Evolutionary conservation across 2,329 filamentous ascomycete species (phyloP).

Genomic region (Aspergillus terreus): DNA sequence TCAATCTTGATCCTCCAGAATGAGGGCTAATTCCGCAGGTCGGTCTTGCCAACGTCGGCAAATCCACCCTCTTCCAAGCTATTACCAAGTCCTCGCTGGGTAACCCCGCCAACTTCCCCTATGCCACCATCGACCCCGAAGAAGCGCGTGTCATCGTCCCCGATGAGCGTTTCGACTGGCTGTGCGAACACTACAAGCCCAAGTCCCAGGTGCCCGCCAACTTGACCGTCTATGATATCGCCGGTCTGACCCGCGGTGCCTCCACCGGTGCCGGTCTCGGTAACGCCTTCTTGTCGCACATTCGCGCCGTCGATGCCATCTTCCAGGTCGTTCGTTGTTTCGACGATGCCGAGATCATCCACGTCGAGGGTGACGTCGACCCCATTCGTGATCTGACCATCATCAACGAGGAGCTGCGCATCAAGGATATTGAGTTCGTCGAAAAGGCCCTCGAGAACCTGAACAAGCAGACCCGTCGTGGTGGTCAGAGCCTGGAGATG

Average conservation of each 20-base stretch:
- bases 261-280: conserved; percentile 97
- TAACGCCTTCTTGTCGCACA: conserved; percentile 97
- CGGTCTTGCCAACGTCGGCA: conserved; percentile 97
- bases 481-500: conserved; percentile 93
- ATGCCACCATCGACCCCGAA: conserved; percentile 98
- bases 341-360: conserved; percentile 98
- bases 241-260: conserved; percentile 89
- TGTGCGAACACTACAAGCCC: conserved; percentile 93
- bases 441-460: conserved; percentile 91
- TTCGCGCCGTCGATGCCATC: conserved; percentile 95
- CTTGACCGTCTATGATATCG: conserved; percentile 97
- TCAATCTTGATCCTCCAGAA: neutral
- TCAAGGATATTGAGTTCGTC: conserved; percentile 98
- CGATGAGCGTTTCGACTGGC: conserved; percentile 93
- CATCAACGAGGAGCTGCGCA: conserved; percentile 90
- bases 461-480: conserved; percentile 90
- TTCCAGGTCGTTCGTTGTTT: conserved; percentile 97
- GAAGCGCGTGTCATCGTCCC: conserved; percentile 96
- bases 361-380: conserved; percentile 98
- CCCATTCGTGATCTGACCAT: conserved; percentile 91
- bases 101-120: conserved; percentile 99
- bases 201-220: conserved; percentile 97
- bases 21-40: conserved; percentile 55
- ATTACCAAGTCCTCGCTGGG: conserved; percentile 97
- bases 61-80: conserved; percentile 98